Base-by-base conservation (phyloP, 1,284 basidiomycete genomes). In the Fomitopsis pinicola region DNA sequence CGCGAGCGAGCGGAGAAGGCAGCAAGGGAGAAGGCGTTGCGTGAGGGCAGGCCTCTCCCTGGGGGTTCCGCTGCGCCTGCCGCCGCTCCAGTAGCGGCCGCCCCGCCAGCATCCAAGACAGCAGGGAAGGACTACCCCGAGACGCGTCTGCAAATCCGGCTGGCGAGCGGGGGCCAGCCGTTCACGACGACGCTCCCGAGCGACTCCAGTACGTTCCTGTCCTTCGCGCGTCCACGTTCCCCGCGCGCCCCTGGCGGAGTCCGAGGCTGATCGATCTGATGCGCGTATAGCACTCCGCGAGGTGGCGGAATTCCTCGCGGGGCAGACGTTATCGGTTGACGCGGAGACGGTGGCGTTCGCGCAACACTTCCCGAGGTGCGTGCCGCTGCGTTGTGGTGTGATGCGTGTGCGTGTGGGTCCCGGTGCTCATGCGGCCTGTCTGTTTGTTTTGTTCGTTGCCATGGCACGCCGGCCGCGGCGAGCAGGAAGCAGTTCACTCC, bases 241-340 rank as follows among this genome's bases (percentile, higher is more conserved):
- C 19, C 12, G 12, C 28, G 12, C 28, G 28, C 28, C 45, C 19
- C 45, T 22, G 45, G 48, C 26, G 48, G 28, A 50, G 48, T 30
- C 1, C 48, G 12, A 17, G 28, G 48, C 48, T 50, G 48, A 50
- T 50, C 28, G 12, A 33, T 50, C 48, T 50, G 48, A 50, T 33
- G 48, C 15, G 9, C 48, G 28, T n/a, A 12, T n/a, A 94, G 92
- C 91, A 3, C 77, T 97, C 54, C 80, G 84, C 6, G 89, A 91
- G 66, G 92, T 96, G 0, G 93, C 92, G n/a, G 92, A 95, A 73
- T 95, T 82, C 72, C 76, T 97, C 38, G 92, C 91, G 9, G 83
- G 81, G 1, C 92, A 97, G 75, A 83, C 82, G 44, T 73, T 90
- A 33, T 72, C 76, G 2, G 84, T 92, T 44, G 83, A 88, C 64